A percentile compares a stretch with the other conserved stretches of the same genome.
phyloP scores from a whole-genome alignment of 495 filamentous ascomycete genomes.

The Penicillium desertorum region DNA sequence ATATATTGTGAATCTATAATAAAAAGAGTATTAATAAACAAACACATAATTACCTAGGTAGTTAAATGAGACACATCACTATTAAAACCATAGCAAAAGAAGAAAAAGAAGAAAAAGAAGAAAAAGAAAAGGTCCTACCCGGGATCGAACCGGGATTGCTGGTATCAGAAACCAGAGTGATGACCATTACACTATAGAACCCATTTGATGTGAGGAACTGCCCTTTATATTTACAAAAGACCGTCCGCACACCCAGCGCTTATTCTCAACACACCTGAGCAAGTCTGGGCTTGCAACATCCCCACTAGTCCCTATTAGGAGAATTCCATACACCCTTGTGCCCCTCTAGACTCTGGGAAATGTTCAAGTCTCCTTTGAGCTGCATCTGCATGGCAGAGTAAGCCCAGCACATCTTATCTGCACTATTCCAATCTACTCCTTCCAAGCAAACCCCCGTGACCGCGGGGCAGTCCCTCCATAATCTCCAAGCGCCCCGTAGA shows the following conservation, averaged over 20 bases:
- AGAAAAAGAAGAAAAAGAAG: not conserved
- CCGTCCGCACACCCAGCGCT: no score
- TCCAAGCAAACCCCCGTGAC: not conserved
- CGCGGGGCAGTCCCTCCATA: not conserved
- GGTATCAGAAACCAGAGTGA: conserved; percentile 42
- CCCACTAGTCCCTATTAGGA: conserved; percentile 28
- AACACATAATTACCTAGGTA: not conserved
- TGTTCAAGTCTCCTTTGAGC: not conserved
- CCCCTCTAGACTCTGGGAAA: not conserved
- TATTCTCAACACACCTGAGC: no score
- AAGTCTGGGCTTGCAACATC: not conserved
- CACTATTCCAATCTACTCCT: no score
- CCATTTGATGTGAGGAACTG: not conserved
- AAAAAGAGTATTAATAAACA: not conserved
- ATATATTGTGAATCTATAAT: not conserved
- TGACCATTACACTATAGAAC: conserved; percentile 35
- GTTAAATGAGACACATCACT: not conserved
- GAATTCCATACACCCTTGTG: conserved; percentile 27
- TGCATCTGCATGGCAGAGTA: conserved; percentile 8
- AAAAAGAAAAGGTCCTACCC: conserved; percentile 36
- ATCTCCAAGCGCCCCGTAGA: conserved; percentile 9
- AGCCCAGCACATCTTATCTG: conserved; percentile 4
- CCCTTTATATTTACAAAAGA: no score
- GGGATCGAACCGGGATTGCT: conserved; percentile 43
- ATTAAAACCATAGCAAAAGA: no score